Conservation (phyloP, 2,329 filamentous ascomycete species). For the Pseudopyricularia javanii region DNA sequence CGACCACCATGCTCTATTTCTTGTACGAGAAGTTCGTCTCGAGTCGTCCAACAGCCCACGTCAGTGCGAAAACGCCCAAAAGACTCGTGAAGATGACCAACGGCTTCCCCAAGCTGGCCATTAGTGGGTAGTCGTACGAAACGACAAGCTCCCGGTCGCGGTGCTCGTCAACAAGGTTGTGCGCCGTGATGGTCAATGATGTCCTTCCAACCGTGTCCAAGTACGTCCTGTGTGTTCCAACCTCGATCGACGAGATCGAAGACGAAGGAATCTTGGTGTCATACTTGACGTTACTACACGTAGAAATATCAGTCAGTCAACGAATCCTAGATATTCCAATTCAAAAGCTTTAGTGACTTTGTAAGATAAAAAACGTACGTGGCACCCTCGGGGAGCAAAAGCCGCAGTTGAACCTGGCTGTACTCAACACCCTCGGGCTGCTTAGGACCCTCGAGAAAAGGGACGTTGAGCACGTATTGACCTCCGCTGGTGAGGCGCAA, state of each 20-base stretch:
- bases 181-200: slow-evolving; percentile 63
- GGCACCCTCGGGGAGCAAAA: slow-evolving; percentile 85
- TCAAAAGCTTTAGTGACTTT: no score
- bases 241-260: slow-evolving; percentile 43
- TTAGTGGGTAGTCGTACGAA: slow-evolving; percentile 72
- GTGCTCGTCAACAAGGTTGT: slow-evolving; percentile 84
- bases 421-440: slow-evolving; percentile 79
- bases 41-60: slow-evolving; percentile 65
- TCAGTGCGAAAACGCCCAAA: slow-evolving; percentile 59
- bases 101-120: slow-evolving; percentile 73
- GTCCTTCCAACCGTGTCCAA: slow-evolving; percentile 90
- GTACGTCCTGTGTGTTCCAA: slow-evolving; percentile 70
- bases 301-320: slow-evolving; percentile 22
- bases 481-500: slow-evolving; percentile 55
- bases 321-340: slow-evolving; percentile 7
- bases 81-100: slow-evolving; percentile 65
- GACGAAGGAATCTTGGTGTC: slow-evolving; percentile 57
- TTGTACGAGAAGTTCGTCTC: slow-evolving; percentile 63
- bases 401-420: slow-evolving; percentile 62
- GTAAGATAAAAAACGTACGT: slow-evolving; percentile 50
- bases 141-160: slow-evolving; percentile 74
- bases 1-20: slow-evolving; percentile 11
- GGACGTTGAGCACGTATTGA: slow-evolving; percentile 77
- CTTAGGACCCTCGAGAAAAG: slow-evolving; percentile 87
- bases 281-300: slow-evolving; percentile 62